Evolutionary conservation across 768 basidiomycete species (phyloP).

Genomic region (Termitomyces sp.): DNA sequence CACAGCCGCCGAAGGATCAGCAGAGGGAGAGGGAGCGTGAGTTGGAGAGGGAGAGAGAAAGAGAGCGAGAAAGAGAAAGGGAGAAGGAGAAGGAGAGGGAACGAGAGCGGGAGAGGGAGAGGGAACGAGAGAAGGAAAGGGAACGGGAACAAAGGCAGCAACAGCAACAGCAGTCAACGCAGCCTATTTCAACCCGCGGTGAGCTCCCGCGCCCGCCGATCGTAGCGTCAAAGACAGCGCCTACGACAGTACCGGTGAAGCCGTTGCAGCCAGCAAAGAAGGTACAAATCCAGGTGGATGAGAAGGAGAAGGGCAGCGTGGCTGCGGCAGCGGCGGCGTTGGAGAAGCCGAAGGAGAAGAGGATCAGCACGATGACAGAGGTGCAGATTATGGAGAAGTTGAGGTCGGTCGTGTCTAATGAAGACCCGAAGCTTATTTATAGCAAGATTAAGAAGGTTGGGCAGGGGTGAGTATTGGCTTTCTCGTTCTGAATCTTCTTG

Average conservation of each 20-base stretch:
- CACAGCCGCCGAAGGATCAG: conserved; percentile 23
- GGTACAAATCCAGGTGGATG: conserved; percentile 54
- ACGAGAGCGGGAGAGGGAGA: conserved; percentile 17
- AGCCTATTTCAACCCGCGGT: conserved; percentile 16
- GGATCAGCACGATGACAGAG: conserved; percentile 96
- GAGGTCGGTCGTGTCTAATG: conserved; percentile 77
- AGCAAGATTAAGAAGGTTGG: conserved; percentile 99
- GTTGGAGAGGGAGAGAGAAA: conserved; percentile 13
- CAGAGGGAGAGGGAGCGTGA: conserved; percentile 34
- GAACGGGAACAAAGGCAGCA: conserved; percentile 31
- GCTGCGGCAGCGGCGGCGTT: conserved; percentile 71
- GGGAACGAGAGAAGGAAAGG: conserved; percentile 19
- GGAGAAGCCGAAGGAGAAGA: conserved; percentile 77
- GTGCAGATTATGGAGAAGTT: conserved; percentile 98
- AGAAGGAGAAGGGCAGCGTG: conserved; percentile 46
- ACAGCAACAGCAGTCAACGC: conserved; percentile 17
- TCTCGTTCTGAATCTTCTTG: neutral
- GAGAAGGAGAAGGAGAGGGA: conserved; percentile 25
- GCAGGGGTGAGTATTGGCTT: conserved; percentile 71
- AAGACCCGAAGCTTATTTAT: conserved; percentile 88
- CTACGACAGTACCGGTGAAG: conserved; percentile 59
- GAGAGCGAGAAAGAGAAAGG: conserved; percentile 20
- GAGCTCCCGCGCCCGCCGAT: conserved; percentile 31
- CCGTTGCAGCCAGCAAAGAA: conserved; percentile 77
- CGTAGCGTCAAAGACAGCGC: conserved; percentile 43